Evolutionary conservation across 495 filamentous ascomycete genomes (phyloP), one percentile per base, ranked within the genome.

Genomic region (Bombardia bombarda): DNA sequence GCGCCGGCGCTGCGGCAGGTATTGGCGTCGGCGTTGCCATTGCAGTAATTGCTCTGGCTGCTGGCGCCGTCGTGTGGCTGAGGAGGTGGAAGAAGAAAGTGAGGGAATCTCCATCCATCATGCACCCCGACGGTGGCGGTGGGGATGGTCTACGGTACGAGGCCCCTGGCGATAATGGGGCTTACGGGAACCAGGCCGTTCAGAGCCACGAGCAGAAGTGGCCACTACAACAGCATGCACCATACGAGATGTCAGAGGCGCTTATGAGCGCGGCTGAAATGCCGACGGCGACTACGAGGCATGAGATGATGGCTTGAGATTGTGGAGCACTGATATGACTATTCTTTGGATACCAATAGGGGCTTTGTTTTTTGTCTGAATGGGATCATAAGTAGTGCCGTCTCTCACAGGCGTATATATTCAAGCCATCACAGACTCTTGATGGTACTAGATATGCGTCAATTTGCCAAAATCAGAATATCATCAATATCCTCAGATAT

Each of bases 261-360:
- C 13, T 13, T 30, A 7, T 16, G 18, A 36, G 17, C 14, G 38
- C 42, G 45, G 51, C n/a, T n/a, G n/a, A n/a, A n/a, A n/a, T n/a
- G n/a, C n/a, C 35, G 5, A 40, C 16, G 22, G 12, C 35, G 39
- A 49, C 17, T 54, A 50, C 42, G 21, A 30, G 26, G 26, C 26
- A 30, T 13, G 26, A 30, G 26, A 30, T 30, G 26, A 13, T 13
- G 7, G 26, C 26, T 7, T 49, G 0, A 22, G 16, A n/a, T n/a
- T n/a, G n/a, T n/a, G n/a, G n/a, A n/a, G n/a, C n/a, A n/a, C n/a
- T n/a, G n/a, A n/a, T n/a, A n/a, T n/a, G n/a, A n/a, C n/a, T n/a
- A n/a, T n/a, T n/a, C n/a, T n/a, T n/a, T n/a, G n/a, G n/a, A n/a
- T n/a, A n/a, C n/a, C n/a, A n/a, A n/a, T n/a, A n/a, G n/a, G n/a